A percentile compares a stretch with the other conserved stretches of the same genome.
Evolutionary conservation across 2,329 filamentous ascomycete genomes (phyloP).

Genomic region (Aspergillus ustus): DNA sequence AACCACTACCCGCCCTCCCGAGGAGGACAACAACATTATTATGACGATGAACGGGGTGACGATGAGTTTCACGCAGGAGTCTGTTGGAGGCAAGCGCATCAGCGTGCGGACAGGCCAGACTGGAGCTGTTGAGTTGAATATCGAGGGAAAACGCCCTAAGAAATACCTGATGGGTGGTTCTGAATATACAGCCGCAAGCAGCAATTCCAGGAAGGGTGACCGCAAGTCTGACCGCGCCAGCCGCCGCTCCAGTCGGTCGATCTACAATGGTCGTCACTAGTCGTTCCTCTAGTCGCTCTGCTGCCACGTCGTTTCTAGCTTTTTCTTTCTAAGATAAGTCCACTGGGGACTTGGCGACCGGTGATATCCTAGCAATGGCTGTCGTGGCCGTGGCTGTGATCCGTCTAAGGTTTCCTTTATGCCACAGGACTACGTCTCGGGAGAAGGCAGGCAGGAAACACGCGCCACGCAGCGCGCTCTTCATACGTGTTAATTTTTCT

Average conservation of each 20-base stretch:
- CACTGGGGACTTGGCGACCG: not conserved
- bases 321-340: not conserved
- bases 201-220: slow-evolving; percentile 34
- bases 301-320: not conserved
- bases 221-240: slow-evolving; percentile 43
- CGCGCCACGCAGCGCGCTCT: not conserved
- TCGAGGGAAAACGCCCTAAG: slow-evolving; percentile 42
- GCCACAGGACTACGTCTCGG: slow-evolving; percentile 6
- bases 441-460: slow-evolving; percentile 4
- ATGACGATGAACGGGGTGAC: slow-evolving; percentile 47
- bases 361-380: not conserved
- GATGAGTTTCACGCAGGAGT: slow-evolving; percentile 43
- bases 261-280: slow-evolving; percentile 36
- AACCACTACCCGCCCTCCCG: slow-evolving; percentile 33
- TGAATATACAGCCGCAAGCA: slow-evolving; percentile 37
- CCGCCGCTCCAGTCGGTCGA: slow-evolving; percentile 45
- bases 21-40: slow-evolving; percentile 44
- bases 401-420: not conserved
- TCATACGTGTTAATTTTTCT: slow-evolving; percentile 6
- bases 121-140: slow-evolving; percentile 44
- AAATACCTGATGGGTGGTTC: slow-evolving; percentile 43
- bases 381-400: not conserved
- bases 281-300: not conserved
- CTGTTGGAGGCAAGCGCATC: slow-evolving; percentile 44
- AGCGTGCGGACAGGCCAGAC: slow-evolving; percentile 44